Evolutionary conservation across 352 stramenopile genomes (phyloP).

Genomic region (Pythium phragmitis): DNA sequence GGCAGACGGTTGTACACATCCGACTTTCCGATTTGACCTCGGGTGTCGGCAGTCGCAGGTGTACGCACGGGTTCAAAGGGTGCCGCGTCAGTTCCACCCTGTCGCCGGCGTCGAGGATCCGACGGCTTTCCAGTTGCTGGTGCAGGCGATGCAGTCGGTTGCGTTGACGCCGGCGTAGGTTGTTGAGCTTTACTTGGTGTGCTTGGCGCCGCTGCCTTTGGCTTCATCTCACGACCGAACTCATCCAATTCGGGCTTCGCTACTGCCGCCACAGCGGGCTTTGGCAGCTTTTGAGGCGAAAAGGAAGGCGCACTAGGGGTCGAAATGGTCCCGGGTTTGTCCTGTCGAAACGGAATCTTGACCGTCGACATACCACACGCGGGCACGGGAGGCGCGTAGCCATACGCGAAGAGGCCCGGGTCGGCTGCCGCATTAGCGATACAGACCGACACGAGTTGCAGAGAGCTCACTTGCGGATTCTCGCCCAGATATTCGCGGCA

Average conservation of each 20-base stretch:
- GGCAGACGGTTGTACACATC: constrained; percentile 67
- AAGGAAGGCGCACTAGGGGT: constrained; percentile 6
- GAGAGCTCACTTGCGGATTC: constrained; percentile 51
- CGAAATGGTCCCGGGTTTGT: constrained; percentile 31
- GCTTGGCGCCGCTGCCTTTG: constrained; percentile 8
- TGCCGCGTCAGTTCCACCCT: constrained; percentile 6
- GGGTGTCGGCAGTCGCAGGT: neutral
- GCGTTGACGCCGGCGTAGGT: neutral
- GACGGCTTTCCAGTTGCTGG: constrained; percentile 15
- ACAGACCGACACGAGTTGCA: constrained; percentile 51
- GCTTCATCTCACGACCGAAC: constrained; percentile 45
- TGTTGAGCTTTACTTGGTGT: neutral
- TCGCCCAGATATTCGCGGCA: constrained; percentile 73
- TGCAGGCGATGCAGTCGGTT: neutral
- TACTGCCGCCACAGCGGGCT: neutral
- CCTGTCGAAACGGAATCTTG: constrained; percentile 52
- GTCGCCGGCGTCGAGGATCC: constrained; percentile 39
- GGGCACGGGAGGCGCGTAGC: constrained; percentile 71
- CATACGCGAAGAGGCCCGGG: constrained; percentile 56
- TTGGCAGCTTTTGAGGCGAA: neutral
- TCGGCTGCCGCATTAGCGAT: constrained; percentile 47
- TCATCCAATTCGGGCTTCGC: constrained; percentile 40
- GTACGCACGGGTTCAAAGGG: neutral
- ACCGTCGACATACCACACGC: constrained; percentile 44
- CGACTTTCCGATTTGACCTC: constrained; percentile 25